Percentiles rank a stretch among this genome's conserved stretches.
Conservation (phyloP, 768 basidiomycete genomes). For the Guyanaporus albipodus region DNA sequence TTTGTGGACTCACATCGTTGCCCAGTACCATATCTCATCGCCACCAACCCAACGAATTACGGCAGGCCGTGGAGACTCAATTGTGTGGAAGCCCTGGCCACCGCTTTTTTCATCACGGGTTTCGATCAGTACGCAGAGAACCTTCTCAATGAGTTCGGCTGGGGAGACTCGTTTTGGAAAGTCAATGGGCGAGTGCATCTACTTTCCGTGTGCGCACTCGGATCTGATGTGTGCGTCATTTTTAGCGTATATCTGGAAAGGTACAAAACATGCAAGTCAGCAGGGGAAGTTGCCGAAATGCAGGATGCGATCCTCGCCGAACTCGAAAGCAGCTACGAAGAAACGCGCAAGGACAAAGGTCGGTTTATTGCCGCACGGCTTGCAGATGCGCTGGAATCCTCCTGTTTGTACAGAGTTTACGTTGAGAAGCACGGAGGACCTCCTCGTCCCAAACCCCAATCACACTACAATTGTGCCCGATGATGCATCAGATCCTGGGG, state of each 20-base stretch:
- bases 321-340: constrained; percentile 56
- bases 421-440: constrained; percentile 47
- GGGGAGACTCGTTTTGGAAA: constrained; percentile 84
- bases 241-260: constrained; percentile 51
- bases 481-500: constrained; percentile 15
- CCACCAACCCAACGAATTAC: constrained; percentile 96
- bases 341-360: constrained; percentile 54
- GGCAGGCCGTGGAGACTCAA: constrained; percentile 96
- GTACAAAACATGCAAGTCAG: constrained; percentile 68
- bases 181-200: constrained; percentile 62
- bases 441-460: constrained; percentile 69
- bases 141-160: constrained; percentile 79
- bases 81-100: constrained; percentile 92
- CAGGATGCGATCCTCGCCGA: constrained; percentile 72
- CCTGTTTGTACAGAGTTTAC: constrained; percentile 8
- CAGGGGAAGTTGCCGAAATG: constrained; percentile 52
- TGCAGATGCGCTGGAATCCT: neutral
- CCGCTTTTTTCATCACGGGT: constrained; percentile 91
- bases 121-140: constrained; percentile 77
- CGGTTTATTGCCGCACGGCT: constrained; percentile 3
- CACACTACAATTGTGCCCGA: constrained; percentile 31
- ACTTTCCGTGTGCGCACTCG: neutral
- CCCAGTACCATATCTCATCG: constrained; percentile 90
- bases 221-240: neutral
- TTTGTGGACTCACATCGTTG: neutral